Conservation (phyloP, 1,284 basidiomycete species). For the Apiotrichum gracile region DNA sequence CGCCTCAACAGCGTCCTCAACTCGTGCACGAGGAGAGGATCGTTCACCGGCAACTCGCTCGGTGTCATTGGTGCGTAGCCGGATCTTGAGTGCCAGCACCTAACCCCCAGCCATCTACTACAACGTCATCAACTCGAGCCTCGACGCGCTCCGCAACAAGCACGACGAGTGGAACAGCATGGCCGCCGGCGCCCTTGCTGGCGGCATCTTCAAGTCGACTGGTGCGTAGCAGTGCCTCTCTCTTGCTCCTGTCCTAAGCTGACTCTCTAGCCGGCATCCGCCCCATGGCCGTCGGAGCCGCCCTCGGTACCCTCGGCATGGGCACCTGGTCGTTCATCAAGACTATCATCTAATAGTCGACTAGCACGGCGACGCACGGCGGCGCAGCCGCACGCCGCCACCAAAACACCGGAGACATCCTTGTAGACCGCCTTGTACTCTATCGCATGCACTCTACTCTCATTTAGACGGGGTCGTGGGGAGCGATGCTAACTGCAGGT, state of each 20-base stretch:
- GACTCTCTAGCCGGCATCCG: constrained; percentile 70
- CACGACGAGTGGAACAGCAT: constrained; percentile 90
- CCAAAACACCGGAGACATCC: background rate
- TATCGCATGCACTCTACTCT: constrained; percentile 8
- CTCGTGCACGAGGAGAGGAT: constrained; percentile 91
- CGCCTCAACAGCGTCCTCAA: constrained; percentile 96
- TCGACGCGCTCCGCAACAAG: constrained; percentile 81
- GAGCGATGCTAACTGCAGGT: too few species aligned
- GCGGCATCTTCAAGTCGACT: constrained; percentile 88
- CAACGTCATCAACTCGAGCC: constrained; percentile 90
- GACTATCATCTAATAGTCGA: constrained; percentile 19
- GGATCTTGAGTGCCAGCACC: too few species aligned
- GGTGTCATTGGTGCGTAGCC: constrained; percentile 87
- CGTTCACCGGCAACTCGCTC: constrained; percentile 96
- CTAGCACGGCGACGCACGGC: background rate
- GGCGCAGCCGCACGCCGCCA: background rate
- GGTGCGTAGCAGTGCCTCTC: constrained; percentile 66
- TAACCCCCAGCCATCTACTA: constrained; percentile 73
- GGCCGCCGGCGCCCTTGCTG: constrained; percentile 84
- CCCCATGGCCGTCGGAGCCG: constrained; percentile 80
- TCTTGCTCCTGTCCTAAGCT: constrained; percentile 6
- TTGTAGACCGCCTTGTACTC: constrained; percentile 7
- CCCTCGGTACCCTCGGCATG: constrained; percentile 78
- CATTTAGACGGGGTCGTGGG: background rate
- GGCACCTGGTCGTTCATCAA: constrained; percentile 90